Conservation (phyloP, 192 early-diverging fungal genomes). For the Spizellomyces punctatus region DNA sequence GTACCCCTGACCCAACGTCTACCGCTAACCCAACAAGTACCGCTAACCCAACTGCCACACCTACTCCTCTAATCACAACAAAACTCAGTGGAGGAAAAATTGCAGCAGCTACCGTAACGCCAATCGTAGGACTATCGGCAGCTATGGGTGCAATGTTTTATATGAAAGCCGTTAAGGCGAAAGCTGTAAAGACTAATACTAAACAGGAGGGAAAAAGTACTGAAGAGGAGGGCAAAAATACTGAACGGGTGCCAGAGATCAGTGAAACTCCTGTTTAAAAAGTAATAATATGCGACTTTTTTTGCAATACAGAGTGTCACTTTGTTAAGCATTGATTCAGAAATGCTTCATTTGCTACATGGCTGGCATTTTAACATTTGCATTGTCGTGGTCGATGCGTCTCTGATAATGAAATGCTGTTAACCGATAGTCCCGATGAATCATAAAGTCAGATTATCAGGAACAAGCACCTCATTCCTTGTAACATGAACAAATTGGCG, state of each 20-base stretch:
- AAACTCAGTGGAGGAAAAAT: slow-evolving; percentile 1
- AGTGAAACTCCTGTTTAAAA: not conserved
- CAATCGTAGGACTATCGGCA: slow-evolving; percentile 2
- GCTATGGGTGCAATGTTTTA: not conserved
- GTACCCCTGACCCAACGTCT: not conserved
- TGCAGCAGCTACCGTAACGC: slow-evolving; percentile 4
- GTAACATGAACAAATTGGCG: too few relatives aligned
- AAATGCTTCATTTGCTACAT: too few relatives aligned
- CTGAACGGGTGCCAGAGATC: not conserved
- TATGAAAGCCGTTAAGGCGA: not conserved
- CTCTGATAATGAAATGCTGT: too few relatives aligned
- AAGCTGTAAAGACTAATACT: not conserved
- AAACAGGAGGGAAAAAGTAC: not conserved
- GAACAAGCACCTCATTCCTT: too few relatives aligned
- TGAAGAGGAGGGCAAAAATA: not conserved
- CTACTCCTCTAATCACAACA: not conserved
- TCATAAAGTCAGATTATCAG: too few relatives aligned
- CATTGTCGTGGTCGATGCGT: too few relatives aligned
- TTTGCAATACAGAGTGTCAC: too few relatives aligned
- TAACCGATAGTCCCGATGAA: too few relatives aligned
- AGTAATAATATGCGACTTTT: too few relatives aligned
- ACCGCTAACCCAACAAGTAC: not conserved
- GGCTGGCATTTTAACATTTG: too few relatives aligned
- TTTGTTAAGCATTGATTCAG: too few relatives aligned
- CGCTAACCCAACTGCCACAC: not conserved